Evolutionary conservation across 2,329 filamentous ascomycete genomes (phyloP), one percentile per base, ranked within the genome.

Genomic region (Seiridium cupressi): DNA sequence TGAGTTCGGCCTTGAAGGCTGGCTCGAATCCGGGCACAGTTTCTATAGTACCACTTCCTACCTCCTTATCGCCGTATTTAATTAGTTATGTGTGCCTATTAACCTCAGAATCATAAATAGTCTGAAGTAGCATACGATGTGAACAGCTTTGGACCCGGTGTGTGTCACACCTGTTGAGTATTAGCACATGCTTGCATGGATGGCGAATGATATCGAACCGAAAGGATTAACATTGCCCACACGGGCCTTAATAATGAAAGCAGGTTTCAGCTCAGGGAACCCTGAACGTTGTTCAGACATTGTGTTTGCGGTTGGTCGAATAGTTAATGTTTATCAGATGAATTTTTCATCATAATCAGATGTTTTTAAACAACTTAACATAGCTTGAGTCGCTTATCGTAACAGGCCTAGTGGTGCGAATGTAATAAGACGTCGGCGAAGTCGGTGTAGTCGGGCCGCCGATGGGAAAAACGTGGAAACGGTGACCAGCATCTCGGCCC

Each of bases 11-110:
- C 44, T 62, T 63, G 57, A 63, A 63, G 44, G 62, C 62, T 1
- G 62, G 62, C 58, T 63, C 62, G 42, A 62, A 63, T 9, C 62
- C 62, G 9, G 62, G 62, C 3, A 63, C 58, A 4, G 57, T 57
- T 48, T 63, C 62, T 32, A 63, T 62, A 26, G 57, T 58, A 3
- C 44, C 49, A 55, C 34, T 54, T 13, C 47, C 40, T 40, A n/a
- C 46, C 10, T 46, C 58, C 58, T 59, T 10, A 13, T 13, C 7
- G 13, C 7, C 38, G 13, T 13, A 42, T 36, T 40, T 13, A 40
- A 13, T 36, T 31, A 46, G 35, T 13, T 55, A 44, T 36, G 13
- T 31, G 48, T 10, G 18, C 18, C 18, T 26, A 26, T 26, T 26
- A 26, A 26, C 18, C 18, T 26, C 18, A 26, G 18, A 26, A 26